Base-by-base conservation (phyloP, 768 basidiomycete species). In the Cystobasidiopsis lactophilus region DNA sequence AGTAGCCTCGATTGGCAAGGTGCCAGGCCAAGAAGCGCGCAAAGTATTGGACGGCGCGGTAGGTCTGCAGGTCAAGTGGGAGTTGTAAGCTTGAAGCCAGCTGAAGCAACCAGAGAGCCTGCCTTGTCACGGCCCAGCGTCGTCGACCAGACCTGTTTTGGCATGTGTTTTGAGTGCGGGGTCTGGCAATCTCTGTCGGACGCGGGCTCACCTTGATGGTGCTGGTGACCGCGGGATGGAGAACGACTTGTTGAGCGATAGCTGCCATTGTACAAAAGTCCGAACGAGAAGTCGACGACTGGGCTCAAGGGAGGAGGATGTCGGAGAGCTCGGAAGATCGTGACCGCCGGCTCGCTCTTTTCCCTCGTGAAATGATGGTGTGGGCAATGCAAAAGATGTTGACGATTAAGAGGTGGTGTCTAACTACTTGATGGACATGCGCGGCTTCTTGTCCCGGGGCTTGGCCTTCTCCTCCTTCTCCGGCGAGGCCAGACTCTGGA, bases 31-130 rank as follows among this genome's bases (percentile, higher is more conserved):
- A 75, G 65, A 95, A 78, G 40, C 89, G 78, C 31, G 89, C 74
- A 59, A 84, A 78, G 68, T 86, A 95, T 70, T 98, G 93, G 51
- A 86, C 66, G 21, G 82, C 76, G 58, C 91, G 79, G 68, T 95
- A 96, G 16, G 77, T 85, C 78, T 98, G 95, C 72, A 95, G 91
- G 46, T 88, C 73, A 55, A 52, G 37, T 16, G 24, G 19, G 41
- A 21, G 11, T 37, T 19, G 40, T 19, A 24, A 24, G 40, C 9
- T 51, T 40, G 50, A 40, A 40, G 41, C 39, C 18, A 41, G 31
- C 39, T 39, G 37, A n/a, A n/a, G n/a, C n/a, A n/a, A n/a, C n/a
- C n/a, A n/a, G n/a, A n/a, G n/a, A n/a, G n/a, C n/a, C n/a, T n/a
- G n/a, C n/a, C n/a, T n/a, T n/a, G n/a, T n/a, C n/a, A n/a, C n/a